Percentiles rank a stretch among this genome's conserved stretches.
Evolutionary conservation across 441 rosid species (phyloP).

Genomic region (Pelargonium citronellum): DNA sequence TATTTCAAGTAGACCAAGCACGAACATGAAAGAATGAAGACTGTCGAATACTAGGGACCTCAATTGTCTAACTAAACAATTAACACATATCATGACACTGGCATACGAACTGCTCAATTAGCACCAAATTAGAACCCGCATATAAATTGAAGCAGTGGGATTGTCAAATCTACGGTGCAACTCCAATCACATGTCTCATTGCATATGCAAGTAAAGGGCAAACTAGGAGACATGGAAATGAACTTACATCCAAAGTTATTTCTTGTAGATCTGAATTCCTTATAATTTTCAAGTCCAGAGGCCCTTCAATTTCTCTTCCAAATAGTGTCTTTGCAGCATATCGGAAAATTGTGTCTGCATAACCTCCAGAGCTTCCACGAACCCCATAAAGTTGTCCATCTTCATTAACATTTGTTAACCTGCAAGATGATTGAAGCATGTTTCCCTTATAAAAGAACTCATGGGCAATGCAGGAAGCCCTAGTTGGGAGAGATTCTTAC

Average conservation of each 20-base stretch:
- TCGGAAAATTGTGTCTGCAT: constrained; percentile 68
- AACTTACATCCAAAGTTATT: constrained; percentile 66
- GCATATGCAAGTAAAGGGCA: not conserved
- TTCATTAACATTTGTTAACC: constrained; percentile 69
- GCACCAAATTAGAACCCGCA: not conserved
- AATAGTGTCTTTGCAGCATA: constrained; percentile 59
- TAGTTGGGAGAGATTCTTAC: constrained; percentile 41
- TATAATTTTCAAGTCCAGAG: constrained; percentile 57
- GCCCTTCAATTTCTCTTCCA: constrained; percentile 59
- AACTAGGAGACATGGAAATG: constrained; percentile 1
- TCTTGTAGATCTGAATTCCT: constrained; percentile 83
- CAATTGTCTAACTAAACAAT: not conserved
- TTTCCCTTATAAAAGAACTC: constrained; percentile 6
- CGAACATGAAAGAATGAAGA: not conserved
- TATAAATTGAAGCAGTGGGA: not conserved
- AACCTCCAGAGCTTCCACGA: constrained; percentile 84
- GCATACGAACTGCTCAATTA: not conserved
- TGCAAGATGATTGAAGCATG: constrained; percentile 24
- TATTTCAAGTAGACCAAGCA: not conserved
- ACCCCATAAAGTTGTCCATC: constrained; percentile 81
- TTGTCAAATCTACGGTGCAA: not conserved
- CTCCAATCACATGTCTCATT: not conserved
- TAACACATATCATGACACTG: not conserved
- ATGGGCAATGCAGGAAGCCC: not conserved
- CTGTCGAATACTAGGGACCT: not conserved